Percentiles rank a stretch among this genome's conserved stretches.
These are phyloP conservation scores for Rhododendron griersonianum DNA, from an alignment of 148 eudicot genomes.

Conservation along the genomic window DNA sequence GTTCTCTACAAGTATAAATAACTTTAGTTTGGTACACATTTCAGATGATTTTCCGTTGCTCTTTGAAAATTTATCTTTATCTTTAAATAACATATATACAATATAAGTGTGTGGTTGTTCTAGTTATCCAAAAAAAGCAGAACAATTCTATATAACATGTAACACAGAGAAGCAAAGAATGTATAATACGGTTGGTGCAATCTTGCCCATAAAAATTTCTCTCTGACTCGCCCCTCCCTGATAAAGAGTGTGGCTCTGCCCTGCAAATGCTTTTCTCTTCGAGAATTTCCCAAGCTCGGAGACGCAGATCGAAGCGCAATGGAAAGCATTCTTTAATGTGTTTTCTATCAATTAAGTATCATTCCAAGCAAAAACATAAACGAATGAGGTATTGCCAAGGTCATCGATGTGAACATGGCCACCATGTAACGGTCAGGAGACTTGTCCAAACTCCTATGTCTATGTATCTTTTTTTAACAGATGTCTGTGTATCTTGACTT, in stretches of 20 bases:
- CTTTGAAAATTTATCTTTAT: background rate
- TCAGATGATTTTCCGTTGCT: background rate
- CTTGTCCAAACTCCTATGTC: background rate
- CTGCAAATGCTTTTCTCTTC: background rate
- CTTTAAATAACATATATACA: background rate
- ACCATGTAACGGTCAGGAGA: background rate
- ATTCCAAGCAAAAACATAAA: background rate
- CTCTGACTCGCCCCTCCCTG: background rate
- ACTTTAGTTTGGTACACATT: background rate
- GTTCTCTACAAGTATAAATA: background rate
- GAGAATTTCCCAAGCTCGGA: background rate
- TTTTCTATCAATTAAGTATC: background rate
- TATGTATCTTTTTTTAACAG: background rate
- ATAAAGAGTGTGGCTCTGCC: background rate
- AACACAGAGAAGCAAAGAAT: background rate
- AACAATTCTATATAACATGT: background rate
- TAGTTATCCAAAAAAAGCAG: background rate
- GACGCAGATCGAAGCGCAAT: background rate
- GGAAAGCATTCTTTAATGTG: background rate
- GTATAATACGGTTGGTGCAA: background rate
- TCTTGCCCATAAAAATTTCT: background rate
- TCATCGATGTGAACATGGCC: background rate
- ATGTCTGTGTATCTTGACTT: background rate
- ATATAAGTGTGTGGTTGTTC: background rate
- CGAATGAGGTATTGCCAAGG: background rate